Conservation (phyloP, 805 yeast species). For the Suhomyces canberraensis region DNA sequence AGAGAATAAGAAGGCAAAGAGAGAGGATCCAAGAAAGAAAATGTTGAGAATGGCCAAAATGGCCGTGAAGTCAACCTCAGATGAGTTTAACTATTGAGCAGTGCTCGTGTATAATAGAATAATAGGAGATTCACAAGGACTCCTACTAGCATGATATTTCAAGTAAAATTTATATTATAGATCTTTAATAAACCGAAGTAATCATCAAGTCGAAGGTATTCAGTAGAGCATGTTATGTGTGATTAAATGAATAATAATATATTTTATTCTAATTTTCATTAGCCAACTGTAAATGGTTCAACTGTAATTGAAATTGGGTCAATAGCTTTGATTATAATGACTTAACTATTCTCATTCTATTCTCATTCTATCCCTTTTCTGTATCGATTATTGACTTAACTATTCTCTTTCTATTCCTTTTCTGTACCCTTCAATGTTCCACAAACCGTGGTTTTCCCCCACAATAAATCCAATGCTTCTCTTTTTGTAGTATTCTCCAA, state of each 20-base stretch:
- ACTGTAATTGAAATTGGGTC: conserved; percentile 1
- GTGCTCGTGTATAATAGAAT: no score
- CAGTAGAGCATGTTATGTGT: no score
- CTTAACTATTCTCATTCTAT: no score
- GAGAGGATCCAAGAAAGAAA: conserved; percentile 67
- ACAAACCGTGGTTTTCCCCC: conserved; percentile 76
- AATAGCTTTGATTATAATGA: no score
- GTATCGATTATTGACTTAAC: no score
- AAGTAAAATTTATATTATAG: no score
- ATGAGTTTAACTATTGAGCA: conserved; percentile 67
- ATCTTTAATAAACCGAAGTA: neutral
- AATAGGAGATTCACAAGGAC: no score
- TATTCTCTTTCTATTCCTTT: neutral
- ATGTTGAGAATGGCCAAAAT: conserved; percentile 73
- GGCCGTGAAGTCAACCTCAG: conserved; percentile 59
- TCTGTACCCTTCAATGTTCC: conserved; percentile 40
- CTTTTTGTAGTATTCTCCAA: conserved; percentile 56
- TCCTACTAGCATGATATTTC: no score
- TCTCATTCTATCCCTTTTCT: no score
- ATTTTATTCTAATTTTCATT: neutral
- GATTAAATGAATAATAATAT: no score
- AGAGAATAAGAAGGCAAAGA: conserved; percentile 39
- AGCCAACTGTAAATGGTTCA: neutral
- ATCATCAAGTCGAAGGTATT: no score
- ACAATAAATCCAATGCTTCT: conserved; percentile 62